These are phyloP conservation scores for Chiua virens DNA, from an alignment of 768 basidiomycete species.

Conservation along the genomic window DNA sequence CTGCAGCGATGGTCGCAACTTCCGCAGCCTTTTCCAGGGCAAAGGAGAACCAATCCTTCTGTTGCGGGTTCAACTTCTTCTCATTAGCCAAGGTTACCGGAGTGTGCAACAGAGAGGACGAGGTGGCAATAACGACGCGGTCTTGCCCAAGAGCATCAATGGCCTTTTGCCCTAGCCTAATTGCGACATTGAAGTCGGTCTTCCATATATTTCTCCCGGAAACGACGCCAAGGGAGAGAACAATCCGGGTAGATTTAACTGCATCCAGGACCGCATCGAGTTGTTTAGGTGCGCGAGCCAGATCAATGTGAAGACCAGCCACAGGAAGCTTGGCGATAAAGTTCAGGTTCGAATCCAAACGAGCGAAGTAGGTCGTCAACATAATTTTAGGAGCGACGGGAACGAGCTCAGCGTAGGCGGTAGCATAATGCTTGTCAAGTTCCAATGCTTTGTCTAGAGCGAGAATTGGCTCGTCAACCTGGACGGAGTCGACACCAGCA, in stretches of 20 bases:
- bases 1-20: conserved; percentile 83
- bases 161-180: conserved; percentile 82
- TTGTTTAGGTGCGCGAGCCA: conserved; percentile 90
- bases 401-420: conserved; percentile 78
- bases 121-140: conserved; percentile 91
- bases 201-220: conserved; percentile 99
- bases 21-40: conserved; percentile 94
- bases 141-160: conserved; percentile 79
- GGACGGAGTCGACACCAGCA: conserved; percentile 92
- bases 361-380: conserved; percentile 95
- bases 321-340: conserved; percentile 91
- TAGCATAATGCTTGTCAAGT: conserved; percentile 76
- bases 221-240: conserved; percentile 92
- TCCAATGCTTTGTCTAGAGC: conserved; percentile 82
- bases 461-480: conserved; percentile 96
- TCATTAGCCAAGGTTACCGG: conserved; percentile 95
- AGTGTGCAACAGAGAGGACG: conserved; percentile 97
- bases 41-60: conserved; percentile 98
- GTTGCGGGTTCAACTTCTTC: conserved; percentile 82
- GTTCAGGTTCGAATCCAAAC: conserved; percentile 88
- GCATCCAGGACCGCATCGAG: conserved; percentile 80
- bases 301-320: conserved; percentile 93
- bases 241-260: conserved; percentile 75
- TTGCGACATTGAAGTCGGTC: conserved; percentile 82
- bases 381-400: conserved; percentile 88